Conservation (phyloP, 2,329 filamentous ascomycete species). For the Colletotrichum somersetense region DNA sequence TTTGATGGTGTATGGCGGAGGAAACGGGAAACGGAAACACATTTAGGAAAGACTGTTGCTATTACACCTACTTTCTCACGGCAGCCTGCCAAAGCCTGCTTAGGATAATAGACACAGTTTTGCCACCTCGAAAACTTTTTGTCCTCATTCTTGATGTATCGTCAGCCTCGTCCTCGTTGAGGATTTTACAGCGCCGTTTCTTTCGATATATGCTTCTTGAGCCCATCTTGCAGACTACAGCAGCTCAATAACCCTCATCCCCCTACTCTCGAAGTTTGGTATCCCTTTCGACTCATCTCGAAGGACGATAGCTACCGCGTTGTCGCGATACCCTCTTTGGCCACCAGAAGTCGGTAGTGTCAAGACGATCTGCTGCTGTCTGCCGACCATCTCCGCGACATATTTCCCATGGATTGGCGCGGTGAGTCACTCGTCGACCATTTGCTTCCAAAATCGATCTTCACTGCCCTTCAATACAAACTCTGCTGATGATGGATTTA, state of each 20-base stretch:
- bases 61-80: slow-evolving; percentile 10
- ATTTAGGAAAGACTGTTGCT: not conserved
- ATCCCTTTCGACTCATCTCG: not conserved
- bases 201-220: not conserved
- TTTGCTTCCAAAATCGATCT: not conserved
- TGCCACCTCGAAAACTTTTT: not conserved
- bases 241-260: not conserved
- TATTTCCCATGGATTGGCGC: not conserved
- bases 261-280: not conserved
- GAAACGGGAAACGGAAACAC: not conserved
- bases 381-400: not conserved
- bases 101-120: not conserved
- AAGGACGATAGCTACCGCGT: not conserved
- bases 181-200: not conserved
- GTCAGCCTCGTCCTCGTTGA: not conserved
- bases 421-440: not conserved
- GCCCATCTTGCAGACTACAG: not conserved
- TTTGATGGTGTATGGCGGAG: not conserved
- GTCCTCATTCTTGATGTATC: not conserved
- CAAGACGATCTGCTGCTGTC: not conserved
- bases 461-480: not conserved
- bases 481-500: not conserved
- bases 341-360: not conserved
- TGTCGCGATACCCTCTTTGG: not conserved
- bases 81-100: not conserved